Percentiles rank a stretch among this genome's conserved stretches.
Evolutionary conservation across 306 rosid species (phyloP).

Genomic region (Quercus berberidifolia): DNA sequence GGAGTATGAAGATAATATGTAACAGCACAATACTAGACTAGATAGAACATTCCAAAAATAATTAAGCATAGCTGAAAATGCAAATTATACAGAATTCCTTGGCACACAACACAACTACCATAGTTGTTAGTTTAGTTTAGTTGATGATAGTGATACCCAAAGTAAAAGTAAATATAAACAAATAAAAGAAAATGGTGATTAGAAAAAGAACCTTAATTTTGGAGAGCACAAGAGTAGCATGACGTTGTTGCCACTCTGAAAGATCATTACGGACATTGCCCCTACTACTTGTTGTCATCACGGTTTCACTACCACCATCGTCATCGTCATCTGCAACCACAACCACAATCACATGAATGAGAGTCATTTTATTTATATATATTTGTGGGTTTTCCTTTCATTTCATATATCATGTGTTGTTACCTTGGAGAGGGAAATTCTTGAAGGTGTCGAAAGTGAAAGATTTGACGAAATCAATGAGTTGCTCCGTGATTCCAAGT

Average conservation of each 20-base stretch:
- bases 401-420: too few relatives aligned
- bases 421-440: constrained; percentile 72
- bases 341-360: background rate
- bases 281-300: constrained; percentile 20
- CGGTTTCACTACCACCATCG: constrained; percentile 19
- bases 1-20: too few relatives aligned
- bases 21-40: too few relatives aligned
- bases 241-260: constrained; percentile 86
- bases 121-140: too few relatives aligned
- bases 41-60: too few relatives aligned
- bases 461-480: constrained; percentile 59
- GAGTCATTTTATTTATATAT: too few relatives aligned
- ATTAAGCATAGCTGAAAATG: too few relatives aligned
- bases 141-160: too few relatives aligned
- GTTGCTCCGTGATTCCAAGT: constrained; percentile 56
- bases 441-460: constrained; percentile 74
- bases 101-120: too few relatives aligned
- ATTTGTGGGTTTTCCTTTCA: too few relatives aligned
- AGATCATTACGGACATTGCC: constrained; percentile 52
- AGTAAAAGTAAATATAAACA: background rate
- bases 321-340: constrained; percentile 43
- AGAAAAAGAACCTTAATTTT: constrained; percentile 60
- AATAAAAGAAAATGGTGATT: constrained; percentile 5
- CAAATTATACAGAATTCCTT: too few relatives aligned
- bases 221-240: constrained; percentile 74